A percentile compares a stretch with the other conserved stretches of the same genome.
These are phyloP conservation scores for Paecilomyces niveus DNA, from an alignment of 2,329 filamentous ascomycete genomes.

Conservation along the genomic window DNA sequence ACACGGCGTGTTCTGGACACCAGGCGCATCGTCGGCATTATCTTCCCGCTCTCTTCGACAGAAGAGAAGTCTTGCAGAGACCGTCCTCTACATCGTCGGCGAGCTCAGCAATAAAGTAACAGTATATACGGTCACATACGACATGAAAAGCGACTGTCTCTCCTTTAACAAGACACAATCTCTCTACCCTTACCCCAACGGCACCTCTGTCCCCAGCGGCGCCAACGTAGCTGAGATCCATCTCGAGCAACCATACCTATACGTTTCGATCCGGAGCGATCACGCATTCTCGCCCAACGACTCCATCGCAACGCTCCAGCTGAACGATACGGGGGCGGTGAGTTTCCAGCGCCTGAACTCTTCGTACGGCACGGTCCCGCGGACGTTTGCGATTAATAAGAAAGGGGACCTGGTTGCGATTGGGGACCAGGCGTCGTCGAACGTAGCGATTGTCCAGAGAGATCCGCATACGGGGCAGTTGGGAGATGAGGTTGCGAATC, in stretches of 20 bases:
- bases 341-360: slow-evolving; percentile 52
- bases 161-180: slow-evolving; percentile 17
- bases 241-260: slow-evolving; percentile 14
- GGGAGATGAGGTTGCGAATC: slow-evolving; percentile 29
- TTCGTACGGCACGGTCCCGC: slow-evolving; percentile 57
- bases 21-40: slow-evolving; percentile 1
- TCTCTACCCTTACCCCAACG: slow-evolving; percentile 18
- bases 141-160: slow-evolving; percentile 16
- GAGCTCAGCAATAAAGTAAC: slow-evolving; percentile 52
- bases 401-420: slow-evolving; percentile 59
- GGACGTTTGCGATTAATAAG: slow-evolving; percentile 61
- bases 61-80: slow-evolving; percentile 9
- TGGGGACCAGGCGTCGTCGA: slow-evolving; percentile 54
- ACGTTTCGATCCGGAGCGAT: slow-evolving; percentile 27
- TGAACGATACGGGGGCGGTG: slow-evolving; percentile 55
- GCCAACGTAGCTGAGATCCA: slow-evolving; percentile 21
- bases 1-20: slow-evolving; percentile 53
- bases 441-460: slow-evolving; percentile 55
- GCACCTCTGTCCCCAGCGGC: slow-evolving; percentile 15
- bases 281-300: slow-evolving; percentile 19
- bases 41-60: background rate
- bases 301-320: slow-evolving; percentile 21
- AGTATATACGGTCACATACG: slow-evolving; percentile 34
- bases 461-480: slow-evolving; percentile 55
- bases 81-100: slow-evolving; percentile 41